Evolutionary conservation across 1,284 basidiomycete genomes (phyloP), one percentile per base, ranked within the genome.

Genomic region (Tausonia pullulans): DNA sequence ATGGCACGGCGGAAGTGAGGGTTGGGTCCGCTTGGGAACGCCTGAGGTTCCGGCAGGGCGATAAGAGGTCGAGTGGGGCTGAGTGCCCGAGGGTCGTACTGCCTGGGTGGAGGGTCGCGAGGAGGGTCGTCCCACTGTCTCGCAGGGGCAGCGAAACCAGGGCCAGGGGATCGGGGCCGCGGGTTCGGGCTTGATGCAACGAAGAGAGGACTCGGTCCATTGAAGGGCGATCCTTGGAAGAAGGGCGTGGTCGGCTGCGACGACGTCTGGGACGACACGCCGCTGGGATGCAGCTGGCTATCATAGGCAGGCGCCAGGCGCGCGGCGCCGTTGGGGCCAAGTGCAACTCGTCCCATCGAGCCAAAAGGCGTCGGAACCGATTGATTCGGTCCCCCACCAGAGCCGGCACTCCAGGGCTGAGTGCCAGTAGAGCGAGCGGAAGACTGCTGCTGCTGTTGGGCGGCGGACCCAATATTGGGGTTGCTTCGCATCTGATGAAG

Each of bases 401-500:
- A 27, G 27, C 27, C 27, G 27, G 27, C 27, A 2, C 27, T 27
- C 27, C 27, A 27, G 27, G 27, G 14, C 46, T 45, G 49, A 5
- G 2, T 6, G 13, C 55, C 39, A 6, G 14, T 3, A 9, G 6
- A 14, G 14, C 10, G 6, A 5, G 13, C 53, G 40, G 5, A 3
- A n/a, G 43, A 44, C 13, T 7, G 41, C 43, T 51, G 57, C 40
- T 51, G 43, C 2, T 7, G 57, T n/a, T 8, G 52, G 39, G n/a
- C 16, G 44, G 45, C 16, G 52, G 48, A 41, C 50, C 51, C 27
- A n/a, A 64, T 46, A 50, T 64, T 64, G 10, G 62, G 62, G 58
- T 64, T 64, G 52, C 62, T 64, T 8, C 62, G 40, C 62, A 60
- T 60, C 58, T 51, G 9, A 39, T 64, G 62, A 9, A 64, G 55